A percentile compares a stretch with the other conserved stretches of the same genome.
Conservation (phyloP, 345 rosid species). For the Melastoma malabathricum region DNA sequence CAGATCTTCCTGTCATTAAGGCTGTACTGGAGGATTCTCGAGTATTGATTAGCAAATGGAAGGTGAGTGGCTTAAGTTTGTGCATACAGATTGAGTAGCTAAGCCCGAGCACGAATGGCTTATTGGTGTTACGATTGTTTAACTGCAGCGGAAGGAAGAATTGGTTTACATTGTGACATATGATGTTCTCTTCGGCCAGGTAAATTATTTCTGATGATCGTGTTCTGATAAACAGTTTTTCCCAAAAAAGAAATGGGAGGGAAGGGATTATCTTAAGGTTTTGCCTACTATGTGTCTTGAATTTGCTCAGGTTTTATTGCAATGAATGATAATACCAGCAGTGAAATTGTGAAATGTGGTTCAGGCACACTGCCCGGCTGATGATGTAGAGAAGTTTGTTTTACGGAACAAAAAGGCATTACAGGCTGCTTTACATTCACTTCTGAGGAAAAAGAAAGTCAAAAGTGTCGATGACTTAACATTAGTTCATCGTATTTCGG, state of each 20-base stretch:
- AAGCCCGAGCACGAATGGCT: too few relatives aligned
- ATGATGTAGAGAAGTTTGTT: slow-evolving; percentile 78
- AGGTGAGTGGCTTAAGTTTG: slow-evolving; percentile 27
- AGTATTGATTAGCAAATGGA: slow-evolving; percentile 58
- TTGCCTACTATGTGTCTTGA: too few relatives aligned
- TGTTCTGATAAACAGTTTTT: background rate
- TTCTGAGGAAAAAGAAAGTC: slow-evolving; percentile 52
- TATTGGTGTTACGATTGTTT: background rate
- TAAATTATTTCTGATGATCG: slow-evolving; percentile 7
- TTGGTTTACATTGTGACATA: slow-evolving; percentile 55
- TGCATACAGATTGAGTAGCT: too few relatives aligned
- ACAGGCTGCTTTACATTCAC: slow-evolving; percentile 41
- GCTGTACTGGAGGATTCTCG: slow-evolving; percentile 49
- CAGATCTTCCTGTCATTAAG: slow-evolving; percentile 63
- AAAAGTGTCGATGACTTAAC: slow-evolving; percentile 46
- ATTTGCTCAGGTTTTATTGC: too few relatives aligned
- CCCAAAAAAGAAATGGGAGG: too few relatives aligned
- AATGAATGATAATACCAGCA: too few relatives aligned
- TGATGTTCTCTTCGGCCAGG: slow-evolving; percentile 76
- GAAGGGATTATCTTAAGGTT: too few relatives aligned
- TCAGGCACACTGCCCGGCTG: slow-evolving; percentile 43
- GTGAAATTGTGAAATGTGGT: slow-evolving; percentile 9
- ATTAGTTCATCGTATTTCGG: slow-evolving; percentile 29
- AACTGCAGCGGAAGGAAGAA: slow-evolving; percentile 59
- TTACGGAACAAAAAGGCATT: slow-evolving; percentile 35